Percentiles rank a stretch among this genome's conserved stretches.
phyloP scores from a whole-genome alignment of 441 rosid genomes.

The Hura crepitans region DNA sequence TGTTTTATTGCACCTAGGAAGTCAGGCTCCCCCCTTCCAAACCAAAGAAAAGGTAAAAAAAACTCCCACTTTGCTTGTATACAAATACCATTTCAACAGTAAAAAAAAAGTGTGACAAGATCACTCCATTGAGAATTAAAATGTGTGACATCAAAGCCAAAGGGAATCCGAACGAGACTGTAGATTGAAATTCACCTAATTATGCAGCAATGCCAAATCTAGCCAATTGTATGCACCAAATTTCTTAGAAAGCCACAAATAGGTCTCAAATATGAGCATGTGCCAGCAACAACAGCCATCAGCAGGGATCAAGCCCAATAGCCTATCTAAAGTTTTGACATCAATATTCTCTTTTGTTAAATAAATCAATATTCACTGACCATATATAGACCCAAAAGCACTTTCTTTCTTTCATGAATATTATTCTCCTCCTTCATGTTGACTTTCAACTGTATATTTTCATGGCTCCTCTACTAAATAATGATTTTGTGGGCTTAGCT shows the following conservation, averaged over 20 bases:
- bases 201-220: neutral
- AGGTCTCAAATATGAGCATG: neutral
- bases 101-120: conserved; percentile 1
- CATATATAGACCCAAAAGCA: neutral
- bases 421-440: neutral
- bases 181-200: neutral
- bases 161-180: neutral
- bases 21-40: neutral
- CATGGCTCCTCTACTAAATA: conserved; percentile 1
- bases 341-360: neutral
- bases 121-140: neutral
- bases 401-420: neutral
- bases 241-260: conserved; percentile 1
- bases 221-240: conserved; percentile 2
- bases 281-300: neutral
- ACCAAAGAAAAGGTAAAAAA: neutral
- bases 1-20: neutral
- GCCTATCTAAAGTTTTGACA: neutral
- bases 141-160: neutral
- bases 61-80: neutral
- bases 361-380: neutral
- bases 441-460: neutral
- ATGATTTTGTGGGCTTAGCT: conserved; percentile 3
- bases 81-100: conserved; percentile 4
- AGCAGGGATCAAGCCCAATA: neutral